Conservation (phyloP, 257 asterid genomes). For the Fraxinus excelsior region DNA sequence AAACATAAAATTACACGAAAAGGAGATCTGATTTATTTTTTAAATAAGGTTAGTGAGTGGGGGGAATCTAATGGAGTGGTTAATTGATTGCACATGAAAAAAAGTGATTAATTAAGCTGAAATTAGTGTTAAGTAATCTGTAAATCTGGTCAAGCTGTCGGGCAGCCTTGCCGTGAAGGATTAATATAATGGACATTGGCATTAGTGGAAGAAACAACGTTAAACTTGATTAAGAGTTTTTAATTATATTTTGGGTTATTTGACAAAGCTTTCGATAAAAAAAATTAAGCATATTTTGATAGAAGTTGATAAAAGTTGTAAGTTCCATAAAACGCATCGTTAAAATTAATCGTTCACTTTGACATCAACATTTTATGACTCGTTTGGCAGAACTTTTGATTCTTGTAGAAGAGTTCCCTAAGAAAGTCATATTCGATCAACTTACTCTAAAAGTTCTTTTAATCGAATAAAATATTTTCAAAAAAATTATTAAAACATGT, state of each 20-base stretch:
- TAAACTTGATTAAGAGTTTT: slow-evolving; percentile 19
- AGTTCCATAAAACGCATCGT: no score
- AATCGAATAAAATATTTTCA: no score
- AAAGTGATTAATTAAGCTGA: slow-evolving; percentile 22
- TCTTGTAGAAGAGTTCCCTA: no score
- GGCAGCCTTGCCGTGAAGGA: slow-evolving; percentile 46
- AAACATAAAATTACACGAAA: background rate
- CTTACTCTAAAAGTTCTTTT: no score
- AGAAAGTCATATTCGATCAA: no score
- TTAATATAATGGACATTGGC: slow-evolving; percentile 13
- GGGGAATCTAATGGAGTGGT: slow-evolving; percentile 24
- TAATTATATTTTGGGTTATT: background rate
- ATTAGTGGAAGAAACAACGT: slow-evolving; percentile 39
- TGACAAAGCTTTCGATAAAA: no score
- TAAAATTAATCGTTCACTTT: no score
- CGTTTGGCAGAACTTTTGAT: no score
- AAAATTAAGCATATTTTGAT: no score
- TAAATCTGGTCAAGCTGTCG: slow-evolving; percentile 59
- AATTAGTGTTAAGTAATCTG: slow-evolving; percentile 32
- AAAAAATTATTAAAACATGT: no score
- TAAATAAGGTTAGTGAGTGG: background rate
- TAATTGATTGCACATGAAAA: slow-evolving; percentile 52
- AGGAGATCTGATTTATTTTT: slow-evolving; percentile 27
- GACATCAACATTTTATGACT: no score
- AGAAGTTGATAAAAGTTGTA: no score